These are phyloP conservation scores for Colletotrichum sp. DNA, from an alignment of 2,329 filamentous ascomycete genomes.

Conservation along the genomic window DNA sequence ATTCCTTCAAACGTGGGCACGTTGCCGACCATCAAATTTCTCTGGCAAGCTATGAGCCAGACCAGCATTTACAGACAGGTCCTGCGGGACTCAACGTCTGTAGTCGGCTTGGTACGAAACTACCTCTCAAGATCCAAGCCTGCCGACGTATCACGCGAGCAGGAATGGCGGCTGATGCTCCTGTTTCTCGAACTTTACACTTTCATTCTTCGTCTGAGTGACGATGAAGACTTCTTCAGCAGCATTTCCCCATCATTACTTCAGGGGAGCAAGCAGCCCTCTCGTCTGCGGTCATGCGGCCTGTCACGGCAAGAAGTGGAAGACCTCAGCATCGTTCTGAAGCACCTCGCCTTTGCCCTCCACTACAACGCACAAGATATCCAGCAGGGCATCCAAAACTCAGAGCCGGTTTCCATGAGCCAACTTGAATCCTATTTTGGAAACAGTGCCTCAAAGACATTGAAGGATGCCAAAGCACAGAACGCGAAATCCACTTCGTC, in stretches of 20 bases:
- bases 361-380: conserved; percentile 82
- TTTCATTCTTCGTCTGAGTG: conserved; percentile 89
- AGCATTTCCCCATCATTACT: conserved; percentile 48
- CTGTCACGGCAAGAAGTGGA: conserved; percentile 75
- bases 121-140: conserved; percentile 30
- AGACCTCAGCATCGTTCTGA: conserved; percentile 80
- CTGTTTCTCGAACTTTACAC: conserved; percentile 94
- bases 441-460: background rate
- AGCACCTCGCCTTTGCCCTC: conserved; percentile 87
- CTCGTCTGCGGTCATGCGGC: conserved; percentile 65
- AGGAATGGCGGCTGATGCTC: conserved; percentile 88
- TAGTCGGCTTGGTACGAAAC: conserved; percentile 28
- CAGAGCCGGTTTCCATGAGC: conserved; percentile 2
- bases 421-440: conserved; percentile 21
- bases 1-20: conserved; percentile 49
- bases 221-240: conserved; percentile 93
- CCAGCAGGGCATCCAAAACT: conserved; percentile 28
- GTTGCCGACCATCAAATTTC: conserved; percentile 77
- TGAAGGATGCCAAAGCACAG: background rate
- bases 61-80: conserved; percentile 35
- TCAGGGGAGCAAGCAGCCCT: conserved; percentile 38
- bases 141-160: conserved; percentile 41
- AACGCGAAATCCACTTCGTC: background rate
- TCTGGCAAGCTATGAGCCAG: conserved; percentile 71
- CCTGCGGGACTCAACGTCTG: conserved; percentile 22